Evolutionary conservation across 805 yeast species (phyloP).

Genomic region (Priceomyces haplophilus): DNA sequence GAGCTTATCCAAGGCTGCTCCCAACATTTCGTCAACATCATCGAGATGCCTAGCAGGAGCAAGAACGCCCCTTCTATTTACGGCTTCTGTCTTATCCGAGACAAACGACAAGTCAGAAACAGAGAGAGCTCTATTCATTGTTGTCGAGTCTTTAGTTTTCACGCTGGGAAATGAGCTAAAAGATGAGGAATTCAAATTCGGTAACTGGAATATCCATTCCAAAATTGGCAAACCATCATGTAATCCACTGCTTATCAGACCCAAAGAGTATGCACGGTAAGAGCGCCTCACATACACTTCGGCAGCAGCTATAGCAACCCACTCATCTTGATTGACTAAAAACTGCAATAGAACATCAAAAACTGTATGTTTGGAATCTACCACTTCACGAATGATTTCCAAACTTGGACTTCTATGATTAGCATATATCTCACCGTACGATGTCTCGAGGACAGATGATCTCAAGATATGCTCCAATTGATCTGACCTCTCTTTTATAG

Average conservation of each 20-base stretch:
- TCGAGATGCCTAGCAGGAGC: constrained; percentile 80
- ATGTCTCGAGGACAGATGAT: constrained; percentile 83
- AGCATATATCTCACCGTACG: constrained; percentile 79
- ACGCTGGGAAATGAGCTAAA: constrained; percentile 65
- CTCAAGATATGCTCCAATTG: constrained; percentile 95
- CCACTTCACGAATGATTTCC: constrained; percentile 80
- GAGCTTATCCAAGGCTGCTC: constrained; percentile 70
- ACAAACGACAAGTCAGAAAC: constrained; percentile 89
- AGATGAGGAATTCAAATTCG: constrained; percentile 62
- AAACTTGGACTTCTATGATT: constrained; percentile 80
- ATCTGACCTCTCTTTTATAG: constrained; percentile 92
- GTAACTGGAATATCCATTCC: constrained; percentile 87
- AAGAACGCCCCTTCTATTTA: constrained; percentile 79
- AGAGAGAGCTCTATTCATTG: constrained; percentile 82
- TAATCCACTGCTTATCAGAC: constrained; percentile 63
- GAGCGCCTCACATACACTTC: constrained; percentile 97
- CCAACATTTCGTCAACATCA: constrained; percentile 80
- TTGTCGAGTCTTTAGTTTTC: constrained; percentile 32
- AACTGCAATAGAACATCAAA: constrained; percentile 95
- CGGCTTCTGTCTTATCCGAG: constrained; percentile 67
- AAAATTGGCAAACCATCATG: constrained; percentile 62
- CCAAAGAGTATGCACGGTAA: constrained; percentile 90
- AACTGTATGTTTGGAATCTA: constrained; percentile 93
- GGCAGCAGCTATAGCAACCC: constrained; percentile 93
- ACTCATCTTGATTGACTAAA: constrained; percentile 75